phyloP scores from a whole-genome alignment of 441 rosid genomes.

The Populus hybrid region DNA sequence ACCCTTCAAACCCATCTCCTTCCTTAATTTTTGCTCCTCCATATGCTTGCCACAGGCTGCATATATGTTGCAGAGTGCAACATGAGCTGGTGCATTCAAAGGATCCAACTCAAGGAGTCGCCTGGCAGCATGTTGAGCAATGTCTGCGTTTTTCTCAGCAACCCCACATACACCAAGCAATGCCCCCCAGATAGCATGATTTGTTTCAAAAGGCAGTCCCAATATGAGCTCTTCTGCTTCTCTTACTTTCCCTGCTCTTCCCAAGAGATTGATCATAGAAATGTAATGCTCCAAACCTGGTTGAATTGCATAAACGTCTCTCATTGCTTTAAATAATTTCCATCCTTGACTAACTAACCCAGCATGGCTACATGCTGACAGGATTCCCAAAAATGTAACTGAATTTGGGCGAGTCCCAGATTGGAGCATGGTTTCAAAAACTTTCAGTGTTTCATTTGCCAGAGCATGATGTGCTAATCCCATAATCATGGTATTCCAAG shows the following conservation, averaged over 20 bases:
- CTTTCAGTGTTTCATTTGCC: constrained; percentile 43
- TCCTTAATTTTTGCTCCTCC: constrained; percentile 62
- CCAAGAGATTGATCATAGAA: constrained; percentile 68
- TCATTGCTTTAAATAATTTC: constrained; percentile 52
- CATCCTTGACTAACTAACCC: constrained; percentile 49
- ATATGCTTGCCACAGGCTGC: constrained; percentile 45
- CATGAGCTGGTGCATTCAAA: constrained; percentile 66
- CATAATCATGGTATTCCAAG: constrained; percentile 90
- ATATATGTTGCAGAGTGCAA: constrained; percentile 61
- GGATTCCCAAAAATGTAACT: constrained; percentile 61
- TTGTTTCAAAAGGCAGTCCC: constrained; percentile 45
- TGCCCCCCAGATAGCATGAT: constrained; percentile 60
- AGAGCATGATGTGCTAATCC: constrained; percentile 68
- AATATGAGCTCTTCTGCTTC: constrained; percentile 73
- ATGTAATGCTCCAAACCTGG: constrained; percentile 63
- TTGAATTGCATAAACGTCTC: constrained; percentile 34
- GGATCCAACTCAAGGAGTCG: constrained; percentile 62
- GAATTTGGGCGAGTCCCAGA: constrained; percentile 54
- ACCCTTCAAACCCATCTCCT: constrained; percentile 66
- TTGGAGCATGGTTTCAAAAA: constrained; percentile 51
- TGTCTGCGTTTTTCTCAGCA: constrained; percentile 32
- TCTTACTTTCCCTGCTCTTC: constrained; percentile 64
- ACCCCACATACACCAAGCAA: constrained; percentile 58
- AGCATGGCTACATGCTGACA: constrained; percentile 72
- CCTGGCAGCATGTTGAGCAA: constrained; percentile 50